Conservation (phyloP, 768 basidiomycete genomes). For the Auricularia heimuer region DNA sequence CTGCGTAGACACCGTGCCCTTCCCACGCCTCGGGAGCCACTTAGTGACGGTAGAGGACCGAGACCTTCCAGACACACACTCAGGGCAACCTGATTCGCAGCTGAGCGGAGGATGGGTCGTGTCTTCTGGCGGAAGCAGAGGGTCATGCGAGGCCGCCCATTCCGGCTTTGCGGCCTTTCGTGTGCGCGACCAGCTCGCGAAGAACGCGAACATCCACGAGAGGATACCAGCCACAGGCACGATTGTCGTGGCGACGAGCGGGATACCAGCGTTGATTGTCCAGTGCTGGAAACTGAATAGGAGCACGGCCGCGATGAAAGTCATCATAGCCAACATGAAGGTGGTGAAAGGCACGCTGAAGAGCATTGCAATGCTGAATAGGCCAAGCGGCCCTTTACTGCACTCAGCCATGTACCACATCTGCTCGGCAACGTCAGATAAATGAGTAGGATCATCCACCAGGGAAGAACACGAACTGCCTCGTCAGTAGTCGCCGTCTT, state of each 20-base stretch:
- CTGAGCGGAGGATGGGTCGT: no score
- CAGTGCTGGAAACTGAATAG: not conserved
- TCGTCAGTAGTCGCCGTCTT: not conserved
- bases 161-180: not conserved
- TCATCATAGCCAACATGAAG: not conserved
- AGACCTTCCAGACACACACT: no score
- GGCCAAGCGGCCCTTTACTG: not conserved
- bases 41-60: no score
- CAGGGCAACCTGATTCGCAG: no score
- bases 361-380: not conserved
- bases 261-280: not conserved
- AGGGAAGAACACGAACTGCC: not conserved
- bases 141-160: no score
- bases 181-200: not conserved
- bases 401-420: not conserved
- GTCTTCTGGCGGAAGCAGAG: no score
- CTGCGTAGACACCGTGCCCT: no score
- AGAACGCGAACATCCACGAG: not conserved
- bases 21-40: no score
- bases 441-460: not conserved
- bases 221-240: not conserved
- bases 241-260: not conserved
- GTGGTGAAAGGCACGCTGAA: not conserved
- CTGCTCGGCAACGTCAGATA: not conserved
- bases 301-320: not conserved